Conservation (phyloP, 2,329 filamentous ascomycete genomes). For the Chrysosphaeria jannelii region DNA sequence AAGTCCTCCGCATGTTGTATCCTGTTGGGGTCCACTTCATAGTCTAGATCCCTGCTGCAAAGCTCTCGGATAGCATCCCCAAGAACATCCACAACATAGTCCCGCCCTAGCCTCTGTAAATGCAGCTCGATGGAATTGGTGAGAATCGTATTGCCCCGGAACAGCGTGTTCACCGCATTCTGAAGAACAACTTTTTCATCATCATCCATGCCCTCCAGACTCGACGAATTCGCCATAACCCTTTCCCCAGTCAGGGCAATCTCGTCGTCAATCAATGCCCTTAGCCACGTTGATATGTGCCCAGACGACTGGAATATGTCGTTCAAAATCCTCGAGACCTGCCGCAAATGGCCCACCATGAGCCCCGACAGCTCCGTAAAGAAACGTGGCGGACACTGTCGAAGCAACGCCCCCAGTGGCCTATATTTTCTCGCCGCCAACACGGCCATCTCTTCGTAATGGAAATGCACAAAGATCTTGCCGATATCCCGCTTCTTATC, state of each 20-base stretch:
- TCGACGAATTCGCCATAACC: conserved; percentile 40
- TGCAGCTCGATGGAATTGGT: conserved; percentile 86
- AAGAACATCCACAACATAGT: conserved; percentile 69
- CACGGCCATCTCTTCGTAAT: conserved; percentile 70
- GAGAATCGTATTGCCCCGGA: conserved; percentile 76
- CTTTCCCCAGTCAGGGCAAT: no score
- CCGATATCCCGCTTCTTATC: conserved; percentile 48
- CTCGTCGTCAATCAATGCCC: conserved; percentile 79
- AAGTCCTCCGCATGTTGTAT: conserved; percentile 37
- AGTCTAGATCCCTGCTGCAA: conserved; percentile 69
- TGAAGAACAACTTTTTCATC: conserved; percentile 44
- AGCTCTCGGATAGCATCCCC: conserved; percentile 70
- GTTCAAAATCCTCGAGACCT: conserved; percentile 59
- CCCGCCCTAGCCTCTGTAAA: conserved; percentile 79
- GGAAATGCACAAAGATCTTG: conserved; percentile 56
- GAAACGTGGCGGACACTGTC: conserved; percentile 56
- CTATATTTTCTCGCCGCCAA: conserved; percentile 66
- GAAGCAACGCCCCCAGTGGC: conserved; percentile 51
- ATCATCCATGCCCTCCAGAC: no score
- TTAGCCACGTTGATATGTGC: conserved; percentile 63
- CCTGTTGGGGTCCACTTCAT: conserved; percentile 79
- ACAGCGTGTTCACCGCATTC: conserved; percentile 77
- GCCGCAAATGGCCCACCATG: conserved; percentile 45
- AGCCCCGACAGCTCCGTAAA: conserved; percentile 61
- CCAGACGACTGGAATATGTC: conserved; percentile 92